A percentile compares a stretch with the other conserved stretches of the same genome.
phyloP scores from a whole-genome alignment of 2,329 filamentous ascomycete genomes.

The Clonostachys solani region DNA sequence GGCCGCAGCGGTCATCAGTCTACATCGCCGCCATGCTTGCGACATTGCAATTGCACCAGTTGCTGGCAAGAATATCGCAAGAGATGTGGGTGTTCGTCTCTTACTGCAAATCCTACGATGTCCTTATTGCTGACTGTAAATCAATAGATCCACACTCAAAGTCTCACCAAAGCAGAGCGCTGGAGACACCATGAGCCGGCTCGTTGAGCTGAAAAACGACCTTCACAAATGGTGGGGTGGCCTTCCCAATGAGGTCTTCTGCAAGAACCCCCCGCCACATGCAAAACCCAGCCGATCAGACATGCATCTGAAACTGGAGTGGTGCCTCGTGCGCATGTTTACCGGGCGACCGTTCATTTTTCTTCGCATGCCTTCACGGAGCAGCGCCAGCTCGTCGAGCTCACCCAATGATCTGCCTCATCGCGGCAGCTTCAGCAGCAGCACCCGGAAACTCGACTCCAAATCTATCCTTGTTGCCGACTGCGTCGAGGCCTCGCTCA shows the following conservation, averaged over 20 bases:
- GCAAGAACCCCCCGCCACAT: slow-evolving; percentile 31
- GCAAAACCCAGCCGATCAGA: slow-evolving; percentile 29
- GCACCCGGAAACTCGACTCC: slow-evolving; percentile 20
- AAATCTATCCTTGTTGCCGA: slow-evolving; percentile 39
- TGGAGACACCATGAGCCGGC: slow-evolving; percentile 14
- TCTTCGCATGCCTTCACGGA: slow-evolving; percentile 6
- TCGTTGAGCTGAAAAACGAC: slow-evolving; percentile 27
- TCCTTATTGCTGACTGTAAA: slow-evolving; percentile 3
- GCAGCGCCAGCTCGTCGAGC: slow-evolving; percentile 7
- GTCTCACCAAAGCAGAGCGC: slow-evolving; percentile 22
- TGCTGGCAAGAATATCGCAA: slow-evolving; percentile 27
- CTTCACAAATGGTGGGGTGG: slow-evolving; percentile 31
- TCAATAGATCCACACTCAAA: slow-evolving; percentile 22
- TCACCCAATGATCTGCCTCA: slow-evolving; percentile 4
- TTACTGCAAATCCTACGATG: not conserved
- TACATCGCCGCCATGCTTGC: slow-evolving; percentile 43
- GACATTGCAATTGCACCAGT: slow-evolving; percentile 28
- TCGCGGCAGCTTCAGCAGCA: slow-evolving; percentile 14
- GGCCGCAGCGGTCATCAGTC: slow-evolving; percentile 28
- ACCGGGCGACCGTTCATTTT: slow-evolving; percentile 47
- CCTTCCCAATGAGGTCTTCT: slow-evolving; percentile 21
- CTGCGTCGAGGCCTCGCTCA: slow-evolving; percentile 46
- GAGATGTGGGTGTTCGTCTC: slow-evolving; percentile 21
- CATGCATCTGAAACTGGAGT: slow-evolving; percentile 46
- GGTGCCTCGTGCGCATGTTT: slow-evolving; percentile 48